Base-by-base conservation (phyloP, 2,329 filamentous ascomycete genomes). In the Calonectria leucothoes region DNA sequence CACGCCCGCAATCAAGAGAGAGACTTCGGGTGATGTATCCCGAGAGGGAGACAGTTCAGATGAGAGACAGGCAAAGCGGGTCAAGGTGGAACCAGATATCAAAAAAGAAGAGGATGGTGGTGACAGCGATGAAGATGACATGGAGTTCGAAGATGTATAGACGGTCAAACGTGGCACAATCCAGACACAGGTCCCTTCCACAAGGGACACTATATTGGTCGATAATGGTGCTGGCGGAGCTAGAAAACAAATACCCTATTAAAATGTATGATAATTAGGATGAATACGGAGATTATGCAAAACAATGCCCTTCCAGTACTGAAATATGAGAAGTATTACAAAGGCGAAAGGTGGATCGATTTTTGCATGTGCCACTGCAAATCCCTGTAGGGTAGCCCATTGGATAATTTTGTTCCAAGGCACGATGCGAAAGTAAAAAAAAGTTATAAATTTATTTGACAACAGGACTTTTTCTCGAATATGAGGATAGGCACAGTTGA, bases 101-200 rank as follows among this genome's bases (percentile, higher is more conserved):
- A 87, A 88, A 42, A 87, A 87, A 33, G 86, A 87, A 31, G 81
- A 78, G 39, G 87, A 88, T 49, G 88, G 88, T 29, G 88, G 88
- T 31, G 81, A 79, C 14, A 78, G 79, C n/a, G 83, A 83, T 7
- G 87, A 87, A 33, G 87, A 88, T 15, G 85, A 85, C 39, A 89
- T 91, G 74, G 90, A 91, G 77, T 92, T 92, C 81, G 90, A 91
- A 78, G 90, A 92, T 79, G 89, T 91, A 0, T 88, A 78, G 75
- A 61, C 23, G 10, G 17, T 61, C n/a, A 17, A 42, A 20, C 25
- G n/a, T 59, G 23, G 25, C 35, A 11, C 59, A 63, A 17, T 11
- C 33, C 7, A 12, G n/a, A 6, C 14, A 17, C 11, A n/a, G 37
- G 33, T 42, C 20, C 20, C 12, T 25, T 63, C 35, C 63, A 51